phyloP scores from a whole-genome alignment of 129 eudicot genomes.

The Helianthus tuberosus region DNA sequence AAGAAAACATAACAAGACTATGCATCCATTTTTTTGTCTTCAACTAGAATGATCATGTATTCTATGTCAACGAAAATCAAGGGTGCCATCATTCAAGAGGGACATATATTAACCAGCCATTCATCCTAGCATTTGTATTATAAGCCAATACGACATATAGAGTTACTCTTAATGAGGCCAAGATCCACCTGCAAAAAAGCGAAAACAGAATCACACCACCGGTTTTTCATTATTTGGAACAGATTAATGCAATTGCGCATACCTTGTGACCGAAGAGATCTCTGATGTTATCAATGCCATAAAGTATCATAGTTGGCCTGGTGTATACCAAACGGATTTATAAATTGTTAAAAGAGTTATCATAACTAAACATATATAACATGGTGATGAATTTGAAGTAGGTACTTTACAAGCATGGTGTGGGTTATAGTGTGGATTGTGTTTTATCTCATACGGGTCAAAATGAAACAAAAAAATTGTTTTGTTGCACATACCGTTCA shows the following conservation, averaged over 20 bases:
- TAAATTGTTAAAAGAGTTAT: not conserved
- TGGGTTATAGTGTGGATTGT: not conserved
- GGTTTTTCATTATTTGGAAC: not conserved
- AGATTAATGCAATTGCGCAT: not conserved
- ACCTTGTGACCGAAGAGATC: conserved; percentile 99
- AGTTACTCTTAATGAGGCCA: conserved; percentile 78
- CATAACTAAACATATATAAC: not conserved
- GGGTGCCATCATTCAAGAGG: not conserved
- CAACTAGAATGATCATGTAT: conserved; percentile 14
- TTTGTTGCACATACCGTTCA: conserved; percentile 52
- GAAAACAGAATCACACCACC: conserved; percentile 2
- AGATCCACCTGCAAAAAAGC: conserved; percentile 77
- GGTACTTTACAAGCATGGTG: not conserved
- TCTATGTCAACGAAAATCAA: conserved; percentile 22
- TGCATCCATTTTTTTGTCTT: not conserved
- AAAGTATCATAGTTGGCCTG: conserved; percentile 94
- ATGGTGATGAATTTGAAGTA: not conserved
- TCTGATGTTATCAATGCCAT: conserved; percentile 91
- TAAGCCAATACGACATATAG: conserved; percentile 73
- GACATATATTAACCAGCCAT: not conserved
- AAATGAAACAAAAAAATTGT: conserved; percentile 7
- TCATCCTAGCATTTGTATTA: conserved; percentile 3
- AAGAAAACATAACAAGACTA: not conserved
- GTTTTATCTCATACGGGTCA: conserved; percentile 3
- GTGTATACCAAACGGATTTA: conserved; percentile 6